Conservation (phyloP, 352 stramenopile genomes). For the Globisporangium mamillatum region DNA sequence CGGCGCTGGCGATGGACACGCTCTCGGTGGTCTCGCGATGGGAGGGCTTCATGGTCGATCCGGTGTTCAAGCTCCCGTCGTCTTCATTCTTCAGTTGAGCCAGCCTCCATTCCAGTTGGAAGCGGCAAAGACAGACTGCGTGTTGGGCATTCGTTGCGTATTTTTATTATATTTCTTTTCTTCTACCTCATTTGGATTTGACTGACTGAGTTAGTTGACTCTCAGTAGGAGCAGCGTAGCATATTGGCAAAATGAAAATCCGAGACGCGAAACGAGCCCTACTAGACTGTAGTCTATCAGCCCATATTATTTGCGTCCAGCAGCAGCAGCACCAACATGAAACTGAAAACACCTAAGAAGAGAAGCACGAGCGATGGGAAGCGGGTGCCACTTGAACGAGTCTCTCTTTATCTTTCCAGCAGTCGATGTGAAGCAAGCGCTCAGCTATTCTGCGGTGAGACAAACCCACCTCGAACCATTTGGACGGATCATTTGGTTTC, state of each 20-base stretch:
- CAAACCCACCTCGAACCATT: neutral
- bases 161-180: slow-evolving; percentile 5
- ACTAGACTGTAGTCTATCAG: no score
- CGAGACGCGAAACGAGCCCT: neutral
- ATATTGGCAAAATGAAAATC: neutral
- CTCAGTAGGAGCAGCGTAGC: neutral
- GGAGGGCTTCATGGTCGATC: slow-evolving; percentile 59
- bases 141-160: slow-evolving; percentile 3
- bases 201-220: neutral
- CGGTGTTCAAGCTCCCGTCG: slow-evolving; percentile 49
- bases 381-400: neutral
- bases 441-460: neutral
- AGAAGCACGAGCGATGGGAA: neutral
- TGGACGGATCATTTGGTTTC: slow-evolving; percentile 1
- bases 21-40: slow-evolving; percentile 63
- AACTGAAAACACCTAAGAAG: neutral
- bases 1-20: slow-evolving; percentile 59
- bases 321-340: no score
- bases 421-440: neutral
- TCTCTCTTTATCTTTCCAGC: neutral
- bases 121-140: neutral
- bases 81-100: slow-evolving; percentile 20
- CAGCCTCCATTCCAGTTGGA: neutral
- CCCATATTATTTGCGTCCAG: no score
- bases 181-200: neutral